Conservation (phyloP, 2,329 filamentous ascomycete species). For the Xylariaceae sp. region DNA sequence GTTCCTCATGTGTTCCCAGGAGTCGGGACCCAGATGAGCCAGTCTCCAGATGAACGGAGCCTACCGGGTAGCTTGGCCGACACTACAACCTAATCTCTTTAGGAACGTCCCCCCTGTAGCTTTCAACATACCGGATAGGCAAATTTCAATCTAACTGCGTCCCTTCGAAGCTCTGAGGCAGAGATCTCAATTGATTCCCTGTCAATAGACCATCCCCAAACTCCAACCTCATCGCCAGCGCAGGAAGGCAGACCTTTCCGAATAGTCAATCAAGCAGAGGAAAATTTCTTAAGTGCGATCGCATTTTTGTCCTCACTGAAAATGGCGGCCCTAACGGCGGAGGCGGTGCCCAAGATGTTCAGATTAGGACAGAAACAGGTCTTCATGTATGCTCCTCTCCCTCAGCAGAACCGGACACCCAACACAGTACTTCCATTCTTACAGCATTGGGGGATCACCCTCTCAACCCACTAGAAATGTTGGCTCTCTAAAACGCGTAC, state of each 20-base stretch:
- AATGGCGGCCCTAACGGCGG: conserved; percentile 12
- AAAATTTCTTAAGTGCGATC: background rate
- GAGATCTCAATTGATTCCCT: too few relatives aligned
- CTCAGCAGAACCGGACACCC: background rate
- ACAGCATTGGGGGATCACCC: too few relatives aligned
- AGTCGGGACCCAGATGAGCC: too few relatives aligned
- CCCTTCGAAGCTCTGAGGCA: background rate
- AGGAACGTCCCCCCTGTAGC: too few relatives aligned
- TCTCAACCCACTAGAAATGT: too few relatives aligned
- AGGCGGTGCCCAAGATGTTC: conserved; percentile 19
- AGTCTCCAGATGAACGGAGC: too few relatives aligned
- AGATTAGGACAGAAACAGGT: conserved; percentile 31
- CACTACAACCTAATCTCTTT: too few relatives aligned
- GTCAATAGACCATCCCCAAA: background rate
- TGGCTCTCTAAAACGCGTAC: background rate
- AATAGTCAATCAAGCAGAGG: background rate
- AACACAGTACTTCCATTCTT: background rate
- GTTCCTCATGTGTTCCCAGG: too few relatives aligned
- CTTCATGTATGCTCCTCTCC: conserved; percentile 28
- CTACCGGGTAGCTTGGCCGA: too few relatives aligned
- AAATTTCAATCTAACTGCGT: conserved; percentile 18
- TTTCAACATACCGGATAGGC: too few relatives aligned
- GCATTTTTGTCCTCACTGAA: background rate
- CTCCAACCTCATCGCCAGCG: background rate
- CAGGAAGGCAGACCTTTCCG: too few relatives aligned